A percentile compares a stretch with the other conserved stretches of the same genome.
Conservation (phyloP, 192 early-diverging fungal species). For the Backusella circina region DNA sequence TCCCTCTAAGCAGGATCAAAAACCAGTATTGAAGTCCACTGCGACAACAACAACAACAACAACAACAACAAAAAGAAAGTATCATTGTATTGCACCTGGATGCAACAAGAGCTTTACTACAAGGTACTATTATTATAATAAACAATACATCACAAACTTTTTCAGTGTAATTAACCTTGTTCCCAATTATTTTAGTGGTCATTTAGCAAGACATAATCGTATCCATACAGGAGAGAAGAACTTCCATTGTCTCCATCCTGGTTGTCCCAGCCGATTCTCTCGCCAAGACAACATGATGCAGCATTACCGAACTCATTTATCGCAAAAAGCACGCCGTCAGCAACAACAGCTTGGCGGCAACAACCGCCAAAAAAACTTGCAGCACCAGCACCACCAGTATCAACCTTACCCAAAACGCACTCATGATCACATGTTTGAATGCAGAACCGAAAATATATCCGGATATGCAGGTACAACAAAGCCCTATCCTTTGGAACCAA, state of each 20-base stretch:
- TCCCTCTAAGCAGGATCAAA: background rate
- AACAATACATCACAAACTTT: background rate
- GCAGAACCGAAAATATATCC: background rate
- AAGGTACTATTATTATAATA: conserved; percentile 37
- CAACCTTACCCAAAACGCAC: background rate
- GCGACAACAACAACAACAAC: too few relatives aligned
- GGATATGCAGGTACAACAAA: background rate
- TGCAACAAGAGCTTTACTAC: conserved; percentile 81
- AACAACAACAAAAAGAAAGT: conserved; percentile 58
- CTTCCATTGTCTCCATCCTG: conserved; percentile 64
- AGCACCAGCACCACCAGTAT: background rate
- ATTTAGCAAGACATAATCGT: conserved; percentile 77
- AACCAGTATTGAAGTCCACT: background rate
- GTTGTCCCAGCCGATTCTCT: conserved; percentile 72
- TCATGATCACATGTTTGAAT: background rate
- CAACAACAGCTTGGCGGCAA: background rate
- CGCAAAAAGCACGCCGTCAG: conserved; percentile 57
- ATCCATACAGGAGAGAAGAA: conserved; percentile 83
- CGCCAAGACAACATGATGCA: conserved; percentile 89
- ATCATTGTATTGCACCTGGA: conserved; percentile 55
- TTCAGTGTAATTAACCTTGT: background rate
- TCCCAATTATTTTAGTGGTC: conserved; percentile 51
- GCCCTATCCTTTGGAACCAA: background rate
- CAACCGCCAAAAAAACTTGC: background rate
- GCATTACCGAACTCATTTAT: conserved; percentile 78